Percentiles rank a stretch among this genome's conserved stretches.
Conservation (phyloP, 2,329 filamentous ascomycete genomes). For the Neurospora crassa region DNA sequence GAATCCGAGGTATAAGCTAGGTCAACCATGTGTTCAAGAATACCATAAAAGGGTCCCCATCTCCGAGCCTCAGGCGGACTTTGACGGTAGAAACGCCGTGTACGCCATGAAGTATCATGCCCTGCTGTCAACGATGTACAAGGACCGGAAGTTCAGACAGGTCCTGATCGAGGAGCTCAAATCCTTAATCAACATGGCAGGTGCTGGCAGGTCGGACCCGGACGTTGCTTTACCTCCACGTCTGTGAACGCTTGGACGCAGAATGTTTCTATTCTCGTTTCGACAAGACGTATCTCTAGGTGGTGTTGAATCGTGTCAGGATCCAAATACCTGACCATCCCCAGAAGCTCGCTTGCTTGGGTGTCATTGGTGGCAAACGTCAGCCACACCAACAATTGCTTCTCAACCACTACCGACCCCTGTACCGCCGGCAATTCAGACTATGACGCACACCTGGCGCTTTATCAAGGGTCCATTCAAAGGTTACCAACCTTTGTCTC, state of each 20-base stretch:
- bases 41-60: not conserved
- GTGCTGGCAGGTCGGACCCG: too few species aligned
- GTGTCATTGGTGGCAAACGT: not conserved
- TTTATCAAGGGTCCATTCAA: not conserved
- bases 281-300: not conserved
- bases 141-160: not conserved
- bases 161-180: not conserved
- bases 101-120: slow-evolving; percentile 1
- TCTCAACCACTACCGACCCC: not conserved
- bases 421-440: not conserved
- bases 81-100: not conserved
- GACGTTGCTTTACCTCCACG: too few species aligned
- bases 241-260: too few species aligned
- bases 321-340: not conserved
- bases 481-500: not conserved
- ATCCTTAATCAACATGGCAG: not conserved
- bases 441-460: not conserved
- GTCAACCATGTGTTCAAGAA: not conserved
- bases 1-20: not conserved
- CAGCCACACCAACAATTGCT: not conserved
- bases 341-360: not conserved
- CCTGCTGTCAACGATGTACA: not conserved
- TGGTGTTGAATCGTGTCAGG: not conserved
- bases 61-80: not conserved
- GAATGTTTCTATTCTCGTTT: not conserved